Conservation (phyloP, 495 filamentous ascomycete species). For the Talaromyces ruber region DNA sequence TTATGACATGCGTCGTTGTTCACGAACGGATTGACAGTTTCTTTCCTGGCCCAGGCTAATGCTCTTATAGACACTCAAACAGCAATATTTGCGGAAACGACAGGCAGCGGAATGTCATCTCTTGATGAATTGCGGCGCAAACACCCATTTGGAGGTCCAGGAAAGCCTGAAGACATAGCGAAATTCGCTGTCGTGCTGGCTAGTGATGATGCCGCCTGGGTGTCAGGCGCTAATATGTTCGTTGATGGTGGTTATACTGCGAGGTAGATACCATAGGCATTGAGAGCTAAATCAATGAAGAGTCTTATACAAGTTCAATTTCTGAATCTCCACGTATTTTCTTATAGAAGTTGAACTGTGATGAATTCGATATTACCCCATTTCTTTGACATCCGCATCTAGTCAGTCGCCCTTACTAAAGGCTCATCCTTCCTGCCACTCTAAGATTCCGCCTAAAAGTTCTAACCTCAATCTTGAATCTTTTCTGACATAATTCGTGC, state of each 20-base stretch:
- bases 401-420: no score
- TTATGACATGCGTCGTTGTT: neutral
- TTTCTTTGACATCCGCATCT: no score
- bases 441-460: no score
- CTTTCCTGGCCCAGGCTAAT: constrained; percentile 4
- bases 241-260: constrained; percentile 46
- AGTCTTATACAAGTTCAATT: no score
- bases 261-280: constrained; percentile 11
- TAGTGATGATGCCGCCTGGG: constrained; percentile 37
- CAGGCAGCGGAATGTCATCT: constrained; percentile 10
- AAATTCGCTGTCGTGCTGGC: constrained; percentile 42
- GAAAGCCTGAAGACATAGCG: constrained; percentile 38
- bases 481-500: neutral
- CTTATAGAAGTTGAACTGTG: no score
- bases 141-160: constrained; percentile 34
- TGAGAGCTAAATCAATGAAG: neutral
- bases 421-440: no score
- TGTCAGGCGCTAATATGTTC: constrained; percentile 35
- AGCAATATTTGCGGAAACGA: constrained; percentile 20
- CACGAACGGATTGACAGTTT: neutral
- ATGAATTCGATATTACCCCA: no score
- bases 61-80: constrained; percentile 19
- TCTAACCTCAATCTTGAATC: neutral
- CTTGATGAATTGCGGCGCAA: constrained; percentile 17
- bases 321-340: no score